Conservation (phyloP, 352 stramenopile species). For the Globisporangium middletonii region DNA sequence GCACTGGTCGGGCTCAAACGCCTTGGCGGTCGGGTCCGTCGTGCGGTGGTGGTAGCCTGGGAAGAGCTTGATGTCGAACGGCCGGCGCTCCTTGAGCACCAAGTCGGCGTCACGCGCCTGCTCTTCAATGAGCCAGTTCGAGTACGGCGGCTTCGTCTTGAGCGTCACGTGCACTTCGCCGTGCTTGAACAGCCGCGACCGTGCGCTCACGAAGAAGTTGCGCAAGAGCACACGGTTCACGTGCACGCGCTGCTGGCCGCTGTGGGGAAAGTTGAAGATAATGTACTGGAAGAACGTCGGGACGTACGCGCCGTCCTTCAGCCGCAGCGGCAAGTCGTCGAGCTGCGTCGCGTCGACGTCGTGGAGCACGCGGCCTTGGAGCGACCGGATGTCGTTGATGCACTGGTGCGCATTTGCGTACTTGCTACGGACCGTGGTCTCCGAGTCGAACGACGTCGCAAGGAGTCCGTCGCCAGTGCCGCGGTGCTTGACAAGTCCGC, state of each 20-base stretch:
- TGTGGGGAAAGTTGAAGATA: conserved; percentile 89
- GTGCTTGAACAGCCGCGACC: conserved; percentile 37
- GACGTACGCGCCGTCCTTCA: conserved; percentile 18
- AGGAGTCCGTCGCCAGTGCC: conserved; percentile 45
- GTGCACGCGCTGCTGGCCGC: conserved; percentile 82
- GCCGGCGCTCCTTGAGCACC: conserved; percentile 68
- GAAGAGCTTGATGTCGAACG: conserved; percentile 69
- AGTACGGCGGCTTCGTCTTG: conserved; percentile 83
- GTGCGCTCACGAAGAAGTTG: conserved; percentile 84
- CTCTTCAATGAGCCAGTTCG: conserved; percentile 85
- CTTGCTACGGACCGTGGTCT: conserved; percentile 54
- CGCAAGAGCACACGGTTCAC: conserved; percentile 75
- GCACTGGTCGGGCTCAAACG: conserved; percentile 78
- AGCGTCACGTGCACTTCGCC: conserved; percentile 83
- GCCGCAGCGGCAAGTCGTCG: conserved; percentile 31
- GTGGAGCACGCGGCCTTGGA: conserved; percentile 53
- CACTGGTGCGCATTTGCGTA: conserved; percentile 74
- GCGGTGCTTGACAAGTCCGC: conserved; percentile 58
- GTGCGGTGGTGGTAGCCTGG: conserved; percentile 85
- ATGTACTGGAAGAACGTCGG: conserved; percentile 74
- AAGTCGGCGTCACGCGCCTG: conserved; percentile 65
- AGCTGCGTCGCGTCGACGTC: conserved; percentile 82
- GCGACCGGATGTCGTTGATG: conserved; percentile 40
- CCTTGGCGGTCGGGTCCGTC: conserved; percentile 80
- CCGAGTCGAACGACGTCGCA: conserved; percentile 78